These are phyloP conservation scores for Exophiala sp. DNA, from an alignment of 2,329 filamentous ascomycete genomes.

Conservation along the genomic window DNA sequence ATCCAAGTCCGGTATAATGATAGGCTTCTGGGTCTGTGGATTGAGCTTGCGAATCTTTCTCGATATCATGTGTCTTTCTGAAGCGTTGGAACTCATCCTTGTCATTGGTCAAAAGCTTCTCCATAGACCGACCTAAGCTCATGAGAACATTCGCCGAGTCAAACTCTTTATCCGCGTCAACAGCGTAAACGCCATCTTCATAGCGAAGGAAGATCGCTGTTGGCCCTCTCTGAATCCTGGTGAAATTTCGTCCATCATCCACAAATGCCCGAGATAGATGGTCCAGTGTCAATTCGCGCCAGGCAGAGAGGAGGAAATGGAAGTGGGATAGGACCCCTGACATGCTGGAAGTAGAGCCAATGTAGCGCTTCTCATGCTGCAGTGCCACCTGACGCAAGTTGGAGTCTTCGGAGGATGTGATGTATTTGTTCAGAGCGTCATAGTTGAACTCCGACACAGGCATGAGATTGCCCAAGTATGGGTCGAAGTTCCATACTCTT, in stretches of 20 bases:
- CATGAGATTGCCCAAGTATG: constrained; percentile 90
- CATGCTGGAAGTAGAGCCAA: constrained; percentile 97
- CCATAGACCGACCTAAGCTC: constrained; percentile 92
- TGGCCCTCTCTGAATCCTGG: constrained; percentile 67
- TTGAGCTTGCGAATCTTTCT: constrained; percentile 48
- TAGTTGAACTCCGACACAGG: constrained; percentile 91
- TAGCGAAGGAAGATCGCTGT: constrained; percentile 77
- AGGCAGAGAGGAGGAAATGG: constrained; percentile 83
- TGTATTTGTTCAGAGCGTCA: constrained; percentile 75
- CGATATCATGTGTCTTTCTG: constrained; percentile 64
- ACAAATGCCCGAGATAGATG: constrained; percentile 67
- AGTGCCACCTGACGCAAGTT: constrained; percentile 67
- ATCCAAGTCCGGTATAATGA: constrained; percentile 80
- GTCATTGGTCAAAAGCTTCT: constrained; percentile 83
- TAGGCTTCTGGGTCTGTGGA: constrained; percentile 65
- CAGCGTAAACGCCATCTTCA: constrained; percentile 83
- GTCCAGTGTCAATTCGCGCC: constrained; percentile 66
- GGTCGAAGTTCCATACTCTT: constrained; percentile 92
- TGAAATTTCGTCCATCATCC: constrained; percentile 63
- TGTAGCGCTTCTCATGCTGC: constrained; percentile 70
- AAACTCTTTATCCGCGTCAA: constrained; percentile 92
- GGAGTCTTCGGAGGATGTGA: constrained; percentile 83
- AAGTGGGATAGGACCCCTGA: constrained; percentile 83
- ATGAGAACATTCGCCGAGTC: constrained; percentile 82
- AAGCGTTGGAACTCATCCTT: constrained; percentile 84